These are phyloP conservation scores for Dendrobium huoshanense DNA, from an alignment of 106 monocot species.

Conservation along the genomic window DNA sequence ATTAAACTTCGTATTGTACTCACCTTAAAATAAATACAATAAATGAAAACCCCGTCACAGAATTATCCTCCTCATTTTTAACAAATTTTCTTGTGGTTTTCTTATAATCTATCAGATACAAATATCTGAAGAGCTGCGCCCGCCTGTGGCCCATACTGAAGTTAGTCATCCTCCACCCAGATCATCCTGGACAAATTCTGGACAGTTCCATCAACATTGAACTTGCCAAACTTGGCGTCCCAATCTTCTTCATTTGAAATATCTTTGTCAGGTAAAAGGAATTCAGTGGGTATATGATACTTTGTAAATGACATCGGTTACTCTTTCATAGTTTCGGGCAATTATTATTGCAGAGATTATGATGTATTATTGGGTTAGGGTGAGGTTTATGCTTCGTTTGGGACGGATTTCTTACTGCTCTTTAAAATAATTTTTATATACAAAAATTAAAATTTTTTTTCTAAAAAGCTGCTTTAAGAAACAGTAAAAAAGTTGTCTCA, in stretches of 20 bases:
- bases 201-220: conserved; percentile 6
- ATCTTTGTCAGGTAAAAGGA: not conserved
- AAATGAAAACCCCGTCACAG: no score
- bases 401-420: no score
- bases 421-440: no score
- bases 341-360: not conserved
- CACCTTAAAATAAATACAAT: no score
- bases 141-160: conserved; percentile 18
- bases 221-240: not conserved
- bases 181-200: conserved; percentile 17
- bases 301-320: not conserved
- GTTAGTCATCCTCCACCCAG: conserved; percentile 26
- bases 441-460: no score
- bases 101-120: conserved; percentile 27
- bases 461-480: no score
- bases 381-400: not conserved
- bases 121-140: conserved; percentile 30
- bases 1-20: no score
- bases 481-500: no score
- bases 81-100: no score
- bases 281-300: no score
- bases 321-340: not conserved
- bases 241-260: not conserved
- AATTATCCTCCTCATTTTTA: no score
- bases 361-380: not conserved